A percentile compares a stretch with the other conserved stretches of the same genome.
phyloP scores from a whole-genome alignment of 2,329 filamentous ascomycete species.

The Exophiala sideris region DNA sequence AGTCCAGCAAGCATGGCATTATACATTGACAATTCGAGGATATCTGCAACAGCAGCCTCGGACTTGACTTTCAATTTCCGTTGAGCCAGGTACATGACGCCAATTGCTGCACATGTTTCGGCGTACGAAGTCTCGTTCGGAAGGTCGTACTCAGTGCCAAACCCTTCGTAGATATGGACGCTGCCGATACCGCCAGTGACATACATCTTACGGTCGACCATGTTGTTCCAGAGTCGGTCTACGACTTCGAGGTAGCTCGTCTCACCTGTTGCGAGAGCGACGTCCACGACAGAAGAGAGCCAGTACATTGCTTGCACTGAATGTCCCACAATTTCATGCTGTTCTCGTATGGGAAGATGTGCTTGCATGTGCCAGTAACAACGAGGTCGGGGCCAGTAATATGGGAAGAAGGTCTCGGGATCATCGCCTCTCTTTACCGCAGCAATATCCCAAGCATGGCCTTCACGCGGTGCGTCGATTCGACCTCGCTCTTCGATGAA shows the following conservation, averaged over 20 bases:
- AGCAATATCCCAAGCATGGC: neutral
- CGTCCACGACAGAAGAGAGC: neutral
- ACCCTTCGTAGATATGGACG: neutral
- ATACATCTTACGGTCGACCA: neutral
- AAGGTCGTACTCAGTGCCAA: neutral
- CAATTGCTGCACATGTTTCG: neutral
- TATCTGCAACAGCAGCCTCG: neutral
- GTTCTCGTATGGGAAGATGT: neutral
- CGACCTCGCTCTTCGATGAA: neutral
- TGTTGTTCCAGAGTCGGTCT: neutral
- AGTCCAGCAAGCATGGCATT: neutral
- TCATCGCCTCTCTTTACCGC: neutral
- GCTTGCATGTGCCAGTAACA: neutral
- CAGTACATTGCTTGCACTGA: neutral
- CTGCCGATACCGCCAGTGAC: neutral
- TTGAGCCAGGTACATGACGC: neutral
- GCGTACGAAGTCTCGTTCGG: neutral
- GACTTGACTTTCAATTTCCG: neutral
- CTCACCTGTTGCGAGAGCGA: neutral
- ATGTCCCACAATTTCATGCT: neutral
- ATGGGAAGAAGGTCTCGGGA: neutral
- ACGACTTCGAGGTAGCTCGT: neutral
- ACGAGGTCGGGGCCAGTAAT: neutral
- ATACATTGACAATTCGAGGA: neutral
- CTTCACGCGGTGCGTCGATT: neutral